Percentiles rank a stretch among this genome's conserved stretches.
Evolutionary conservation across 768 basidiomycete species (phyloP).

Genomic region (Porphyrellus cyaneotinctus): DNA sequence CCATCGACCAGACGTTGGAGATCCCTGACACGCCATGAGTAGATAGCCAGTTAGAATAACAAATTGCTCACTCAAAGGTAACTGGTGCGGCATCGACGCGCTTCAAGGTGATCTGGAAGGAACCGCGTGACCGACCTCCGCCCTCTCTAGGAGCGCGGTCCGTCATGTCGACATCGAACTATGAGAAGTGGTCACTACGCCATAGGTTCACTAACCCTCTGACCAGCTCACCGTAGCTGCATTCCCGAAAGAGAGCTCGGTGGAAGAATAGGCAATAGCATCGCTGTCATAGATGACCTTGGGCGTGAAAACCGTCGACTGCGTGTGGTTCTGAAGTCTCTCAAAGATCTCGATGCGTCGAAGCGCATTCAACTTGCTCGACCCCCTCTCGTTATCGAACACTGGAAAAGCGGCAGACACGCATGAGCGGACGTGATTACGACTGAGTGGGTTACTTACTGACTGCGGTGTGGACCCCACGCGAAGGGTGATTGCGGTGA

Average conservation of each 20-base stretch:
- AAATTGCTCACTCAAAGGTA: conserved; percentile 31
- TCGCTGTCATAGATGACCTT: conserved; percentile 46
- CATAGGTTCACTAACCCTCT: neutral
- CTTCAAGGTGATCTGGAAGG: conserved; percentile 30
- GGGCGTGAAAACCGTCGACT: conserved; percentile 37
- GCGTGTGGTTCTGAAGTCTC: conserved; percentile 36
- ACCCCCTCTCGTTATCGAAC: conserved; percentile 12
- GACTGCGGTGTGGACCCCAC: conserved; percentile 15
- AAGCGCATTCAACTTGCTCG: conserved; percentile 1
- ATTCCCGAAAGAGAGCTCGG: conserved; percentile 29
- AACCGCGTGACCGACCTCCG: conserved; percentile 22
- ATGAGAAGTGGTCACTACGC: neutral
- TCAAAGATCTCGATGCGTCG: conserved; percentile 31
- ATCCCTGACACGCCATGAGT: conserved; percentile 16
- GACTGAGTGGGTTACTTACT: conserved; percentile 20
- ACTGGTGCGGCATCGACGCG: conserved; percentile 38
- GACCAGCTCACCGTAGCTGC: conserved; percentile 25
- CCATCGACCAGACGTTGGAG: conserved; percentile 27
- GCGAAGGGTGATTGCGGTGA: conserved; percentile 5
- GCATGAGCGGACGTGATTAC: neutral
- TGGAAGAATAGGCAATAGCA: conserved; percentile 39
- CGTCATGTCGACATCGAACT: conserved; percentile 38
- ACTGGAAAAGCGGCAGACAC: conserved; percentile 4
- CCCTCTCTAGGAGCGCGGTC: conserved; percentile 19
- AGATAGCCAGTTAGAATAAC: neutral